phyloP scores from a whole-genome alignment of 164 flowering plant genomes.

The Piper betle region DNA sequence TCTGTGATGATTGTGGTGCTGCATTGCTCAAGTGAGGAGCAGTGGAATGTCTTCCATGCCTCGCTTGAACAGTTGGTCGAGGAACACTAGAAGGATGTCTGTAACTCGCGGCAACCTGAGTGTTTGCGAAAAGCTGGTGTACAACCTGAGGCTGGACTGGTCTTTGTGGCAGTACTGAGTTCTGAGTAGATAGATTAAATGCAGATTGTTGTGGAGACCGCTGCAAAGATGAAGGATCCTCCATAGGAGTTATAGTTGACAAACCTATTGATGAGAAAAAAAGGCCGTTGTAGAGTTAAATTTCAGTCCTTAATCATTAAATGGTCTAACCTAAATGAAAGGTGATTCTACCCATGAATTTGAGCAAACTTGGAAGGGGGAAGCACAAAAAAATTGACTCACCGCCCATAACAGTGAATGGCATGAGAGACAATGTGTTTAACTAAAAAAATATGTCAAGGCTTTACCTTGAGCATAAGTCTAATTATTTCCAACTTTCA shows the following conservation, averaged over 20 bases:
- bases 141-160: background rate
- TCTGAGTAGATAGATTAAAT: background rate
- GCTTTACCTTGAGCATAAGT: background rate
- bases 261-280: background rate
- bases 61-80: background rate
- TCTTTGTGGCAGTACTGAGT: background rate
- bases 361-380: too few species aligned
- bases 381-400: too few species aligned
- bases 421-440: too few species aligned
- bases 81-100: background rate
- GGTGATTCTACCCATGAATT: too few species aligned
- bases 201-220: background rate
- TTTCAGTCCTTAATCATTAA: too few species aligned
- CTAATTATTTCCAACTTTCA: background rate
- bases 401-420: too few species aligned
- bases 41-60: background rate
- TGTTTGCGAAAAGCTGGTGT: background rate
- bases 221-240: background rate
- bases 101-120: background rate
- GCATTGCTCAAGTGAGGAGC: background rate
- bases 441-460: too few species aligned
- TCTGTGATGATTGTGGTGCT: background rate
- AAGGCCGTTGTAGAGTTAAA: too few species aligned
- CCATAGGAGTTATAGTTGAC: too few species aligned
- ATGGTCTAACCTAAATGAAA: too few species aligned